These are phyloP conservation scores for Phyllostachys edulis DNA, from an alignment of 176 grass and related monocot genomes.

Conservation along the genomic window DNA sequence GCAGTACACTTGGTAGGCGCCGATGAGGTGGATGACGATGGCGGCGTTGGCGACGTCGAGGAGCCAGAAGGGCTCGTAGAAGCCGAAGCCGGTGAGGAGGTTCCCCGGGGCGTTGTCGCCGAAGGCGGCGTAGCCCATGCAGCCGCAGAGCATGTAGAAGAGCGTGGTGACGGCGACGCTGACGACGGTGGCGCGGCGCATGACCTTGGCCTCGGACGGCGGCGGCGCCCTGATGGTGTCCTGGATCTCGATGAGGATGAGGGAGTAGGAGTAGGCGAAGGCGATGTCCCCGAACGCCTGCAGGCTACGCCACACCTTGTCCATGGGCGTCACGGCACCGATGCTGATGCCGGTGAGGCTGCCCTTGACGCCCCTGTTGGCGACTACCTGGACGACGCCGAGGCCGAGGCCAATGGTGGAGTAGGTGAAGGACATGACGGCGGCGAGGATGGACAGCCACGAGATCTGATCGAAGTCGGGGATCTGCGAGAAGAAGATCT, in stretches of 20 bases:
- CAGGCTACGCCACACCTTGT: slow-evolving; percentile 96
- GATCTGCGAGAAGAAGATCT: slow-evolving; percentile 96
- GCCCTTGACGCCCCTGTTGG: slow-evolving; percentile 64
- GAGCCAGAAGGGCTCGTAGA: slow-evolving; percentile 78
- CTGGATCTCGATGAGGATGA: slow-evolving; percentile 98
- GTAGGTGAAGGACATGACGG: slow-evolving; percentile 98
- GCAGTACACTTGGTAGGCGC: slow-evolving; percentile 88
- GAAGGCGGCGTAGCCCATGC: slow-evolving; percentile 62
- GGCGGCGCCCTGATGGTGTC: slow-evolving; percentile 57
- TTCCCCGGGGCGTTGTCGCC: slow-evolving; percentile 50
- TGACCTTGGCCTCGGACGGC: slow-evolving; percentile 60
- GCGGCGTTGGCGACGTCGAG: slow-evolving; percentile 67
- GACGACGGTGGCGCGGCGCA: slow-evolving; percentile 56
- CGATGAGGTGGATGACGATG: slow-evolving; percentile 69
- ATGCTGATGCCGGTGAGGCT: slow-evolving; percentile 95
- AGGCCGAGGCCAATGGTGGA: slow-evolving; percentile 78
- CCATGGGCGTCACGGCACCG: slow-evolving; percentile 61
- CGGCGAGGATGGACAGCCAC: slow-evolving; percentile 86
- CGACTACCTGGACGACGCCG: slow-evolving; percentile 71
- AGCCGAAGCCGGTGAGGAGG: slow-evolving; percentile 67
- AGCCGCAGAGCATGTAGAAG: slow-evolving; percentile 74
- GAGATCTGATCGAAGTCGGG: slow-evolving; percentile 93
- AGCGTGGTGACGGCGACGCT: slow-evolving; percentile 56
- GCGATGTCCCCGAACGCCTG: slow-evolving; percentile 98
- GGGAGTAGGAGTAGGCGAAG: slow-evolving; percentile 97